Base-by-base conservation (phyloP, 495 filamentous ascomycete genomes). In the Podospora pseudocomata region DNA sequence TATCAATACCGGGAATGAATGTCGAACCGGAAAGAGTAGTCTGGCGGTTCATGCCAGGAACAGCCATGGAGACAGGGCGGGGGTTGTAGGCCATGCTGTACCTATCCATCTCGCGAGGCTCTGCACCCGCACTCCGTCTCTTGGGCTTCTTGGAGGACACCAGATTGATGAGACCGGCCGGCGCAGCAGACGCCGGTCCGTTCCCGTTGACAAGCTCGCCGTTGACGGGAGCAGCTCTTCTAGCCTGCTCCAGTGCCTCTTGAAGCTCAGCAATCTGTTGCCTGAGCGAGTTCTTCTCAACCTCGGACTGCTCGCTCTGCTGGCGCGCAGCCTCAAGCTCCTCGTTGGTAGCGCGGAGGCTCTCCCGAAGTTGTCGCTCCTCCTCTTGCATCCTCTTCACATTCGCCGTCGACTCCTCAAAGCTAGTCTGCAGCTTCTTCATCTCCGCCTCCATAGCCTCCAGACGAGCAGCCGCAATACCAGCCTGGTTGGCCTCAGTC, bases 121-220 rank as follows among this genome's bases (percentile, higher is more conserved):
- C 94, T n/a, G 91, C 89, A 39, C 95, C 95, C 63, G 92, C 95
- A 78, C 95, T 98, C 60, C 96, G 87, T 75, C 95, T 82, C 83
- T 98, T 97, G 44, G 94, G 93, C 83, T 97, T 97, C 87, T 98
- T 99, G 23, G 92, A 92, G 15, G 94, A 92, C 18, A 99, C 95
- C 60, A 99, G 83, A 75, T 98, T 98, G 83, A 99, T 97, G 65
- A 99, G 85, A 64, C 93, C 92, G 66, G 84, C 90, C 2, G 86
- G 81, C 67, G 89, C 86, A 26, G 84, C 76, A 65, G 85, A 83
- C 13, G 78, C 68, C 61, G 70, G 75, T 11, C 75, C 68, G 30
- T 71, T 76, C 55, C 92, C 92, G 75, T 96, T 97, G 54, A 82
- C 78, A 65, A 90, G 72, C 65, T 96, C 92, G 60, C 90, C 91